A percentile compares a stretch with the other conserved stretches of the same genome.
These are phyloP conservation scores for Geotrichum fermentans DNA, from an alignment of 1,139 yeast genomes.

Conservation along the genomic window DNA sequence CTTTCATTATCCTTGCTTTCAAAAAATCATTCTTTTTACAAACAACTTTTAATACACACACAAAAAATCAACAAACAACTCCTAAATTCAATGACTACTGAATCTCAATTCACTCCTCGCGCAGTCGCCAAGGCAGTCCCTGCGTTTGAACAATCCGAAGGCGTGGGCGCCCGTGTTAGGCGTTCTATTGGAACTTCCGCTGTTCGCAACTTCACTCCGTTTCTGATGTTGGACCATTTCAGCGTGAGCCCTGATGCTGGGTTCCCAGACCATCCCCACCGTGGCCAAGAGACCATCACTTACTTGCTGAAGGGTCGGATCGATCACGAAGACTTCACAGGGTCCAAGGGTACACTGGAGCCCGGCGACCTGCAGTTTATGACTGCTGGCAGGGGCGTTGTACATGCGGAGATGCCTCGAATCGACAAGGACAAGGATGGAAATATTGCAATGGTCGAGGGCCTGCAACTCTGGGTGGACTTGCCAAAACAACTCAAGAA, in stretches of 20 bases:
- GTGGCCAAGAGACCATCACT: slow-evolving; percentile 87
- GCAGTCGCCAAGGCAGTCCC: slow-evolving; percentile 54
- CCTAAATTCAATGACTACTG: background rate
- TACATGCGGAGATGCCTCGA: slow-evolving; percentile 85
- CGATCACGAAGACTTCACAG: slow-evolving; percentile 92
- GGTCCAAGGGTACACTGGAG: slow-evolving; percentile 67
- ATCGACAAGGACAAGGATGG: slow-evolving; percentile 45
- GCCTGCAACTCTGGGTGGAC: slow-evolving; percentile 91
- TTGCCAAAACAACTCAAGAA: slow-evolving; percentile 67
- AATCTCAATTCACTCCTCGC: slow-evolving; percentile 37
- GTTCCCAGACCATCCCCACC: slow-evolving; percentile 90
- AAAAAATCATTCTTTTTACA: no score
- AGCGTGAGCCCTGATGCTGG: slow-evolving; percentile 60
- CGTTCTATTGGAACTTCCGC: slow-evolving; percentile 70
- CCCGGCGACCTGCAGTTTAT: slow-evolving; percentile 90
- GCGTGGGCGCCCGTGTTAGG: slow-evolving; percentile 81
- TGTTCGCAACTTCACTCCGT: slow-evolving; percentile 74
- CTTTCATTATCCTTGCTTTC: no score
- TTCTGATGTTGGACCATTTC: slow-evolving; percentile 81
- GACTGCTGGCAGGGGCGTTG: slow-evolving; percentile 91
- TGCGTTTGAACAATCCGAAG: slow-evolving; percentile 76
- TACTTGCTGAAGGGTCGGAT: slow-evolving; percentile 67
- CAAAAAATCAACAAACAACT: background rate
- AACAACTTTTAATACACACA: no score
- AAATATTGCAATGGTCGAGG: slow-evolving; percentile 42